A percentile compares a stretch with the other conserved stretches of the same genome.
phyloP scores from a whole-genome alignment of 768 basidiomycete species.

The Xerocomellus intermedius region DNA sequence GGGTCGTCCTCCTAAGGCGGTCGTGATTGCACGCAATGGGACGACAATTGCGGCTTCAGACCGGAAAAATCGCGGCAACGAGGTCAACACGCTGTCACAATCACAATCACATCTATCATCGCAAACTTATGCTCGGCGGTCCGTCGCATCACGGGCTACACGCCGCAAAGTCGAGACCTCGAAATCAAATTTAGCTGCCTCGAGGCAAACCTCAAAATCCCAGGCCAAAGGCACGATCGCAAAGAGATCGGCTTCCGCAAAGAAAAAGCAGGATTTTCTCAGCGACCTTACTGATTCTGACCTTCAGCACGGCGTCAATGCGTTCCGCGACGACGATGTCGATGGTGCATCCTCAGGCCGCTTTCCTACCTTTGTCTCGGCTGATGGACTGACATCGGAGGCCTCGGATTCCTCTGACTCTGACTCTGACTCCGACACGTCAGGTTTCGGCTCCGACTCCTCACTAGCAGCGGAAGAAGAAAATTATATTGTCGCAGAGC shows the following conservation, averaged over 20 bases:
- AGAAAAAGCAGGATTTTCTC: constrained; percentile 15
- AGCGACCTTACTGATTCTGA: constrained; percentile 24
- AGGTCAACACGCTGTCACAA: constrained; percentile 34
- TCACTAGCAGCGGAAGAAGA: constrained; percentile 63
- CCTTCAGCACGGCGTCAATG: constrained; percentile 38
- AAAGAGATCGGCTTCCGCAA: constrained; percentile 20
- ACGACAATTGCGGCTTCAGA: constrained; percentile 16
- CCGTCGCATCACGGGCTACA: constrained; percentile 23
- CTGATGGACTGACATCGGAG: constrained; percentile 53
- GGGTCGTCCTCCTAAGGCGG: constrained; percentile 56
- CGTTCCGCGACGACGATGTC: constrained; percentile 28
- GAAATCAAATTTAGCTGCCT: constrained; percentile 32
- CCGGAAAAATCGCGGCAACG: constrained; percentile 30
- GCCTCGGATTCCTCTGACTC: constrained; percentile 47
- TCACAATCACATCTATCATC: constrained; percentile 37
- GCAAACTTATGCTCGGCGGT: constrained; percentile 18
- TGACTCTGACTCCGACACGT: constrained; percentile 32
- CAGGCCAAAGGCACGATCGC: constrained; percentile 39
- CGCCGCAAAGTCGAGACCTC: constrained; percentile 22
- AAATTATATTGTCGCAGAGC: constrained; percentile 52
- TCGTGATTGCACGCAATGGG: constrained; percentile 34
- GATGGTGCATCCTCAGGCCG: constrained; percentile 35
- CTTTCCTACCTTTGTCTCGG: constrained; percentile 70
- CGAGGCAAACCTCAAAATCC: constrained; percentile 37
- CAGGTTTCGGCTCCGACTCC: constrained; percentile 51